These are phyloP conservation scores for Cladosporium sp. DNA, from an alignment of 2,329 filamentous ascomycete species.

Conservation along the genomic window DNA sequence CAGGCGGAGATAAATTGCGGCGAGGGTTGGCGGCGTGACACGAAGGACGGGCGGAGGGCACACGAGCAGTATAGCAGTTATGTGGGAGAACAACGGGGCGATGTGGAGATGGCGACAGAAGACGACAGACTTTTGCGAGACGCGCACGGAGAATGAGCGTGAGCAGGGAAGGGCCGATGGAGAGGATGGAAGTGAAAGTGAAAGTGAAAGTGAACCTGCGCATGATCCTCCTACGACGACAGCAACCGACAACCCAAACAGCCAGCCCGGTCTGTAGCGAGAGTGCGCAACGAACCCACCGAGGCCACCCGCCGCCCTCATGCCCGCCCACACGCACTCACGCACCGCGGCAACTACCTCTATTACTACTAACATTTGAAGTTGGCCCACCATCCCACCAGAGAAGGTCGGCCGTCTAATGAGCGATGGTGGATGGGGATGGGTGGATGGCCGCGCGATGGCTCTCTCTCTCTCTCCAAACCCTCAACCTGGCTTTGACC, in stretches of 20 bases:
- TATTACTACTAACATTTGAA: no score
- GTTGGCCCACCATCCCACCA: neutral
- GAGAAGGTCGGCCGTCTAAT: neutral
- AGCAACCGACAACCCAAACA: neutral
- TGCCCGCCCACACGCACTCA: no score
- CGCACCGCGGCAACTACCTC: neutral
- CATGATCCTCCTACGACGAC: neutral
- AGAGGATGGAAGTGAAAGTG: slow-evolving; percentile 9
- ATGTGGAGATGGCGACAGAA: slow-evolving; percentile 9
- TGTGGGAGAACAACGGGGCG: neutral
- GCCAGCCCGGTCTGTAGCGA: slow-evolving; percentile 7
- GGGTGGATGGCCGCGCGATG: no score
- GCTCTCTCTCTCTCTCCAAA: neutral
- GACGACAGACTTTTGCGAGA: neutral
- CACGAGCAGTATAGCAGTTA: slow-evolving; percentile 1
- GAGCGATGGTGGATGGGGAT: no score
- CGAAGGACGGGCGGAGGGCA: slow-evolving; percentile 1
- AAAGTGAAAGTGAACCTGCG: slow-evolving; percentile 1
- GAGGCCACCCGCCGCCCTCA: neutral
- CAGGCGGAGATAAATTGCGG: neutral
- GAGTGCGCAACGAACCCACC: neutral
- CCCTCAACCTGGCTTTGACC: neutral
- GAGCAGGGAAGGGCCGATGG: slow-evolving; percentile 19
- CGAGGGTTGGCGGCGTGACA: neutral
- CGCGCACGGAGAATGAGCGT: neutral